phyloP scores from a whole-genome alignment of 495 filamentous ascomycete species.

The Xylaria palmicola region DNA sequence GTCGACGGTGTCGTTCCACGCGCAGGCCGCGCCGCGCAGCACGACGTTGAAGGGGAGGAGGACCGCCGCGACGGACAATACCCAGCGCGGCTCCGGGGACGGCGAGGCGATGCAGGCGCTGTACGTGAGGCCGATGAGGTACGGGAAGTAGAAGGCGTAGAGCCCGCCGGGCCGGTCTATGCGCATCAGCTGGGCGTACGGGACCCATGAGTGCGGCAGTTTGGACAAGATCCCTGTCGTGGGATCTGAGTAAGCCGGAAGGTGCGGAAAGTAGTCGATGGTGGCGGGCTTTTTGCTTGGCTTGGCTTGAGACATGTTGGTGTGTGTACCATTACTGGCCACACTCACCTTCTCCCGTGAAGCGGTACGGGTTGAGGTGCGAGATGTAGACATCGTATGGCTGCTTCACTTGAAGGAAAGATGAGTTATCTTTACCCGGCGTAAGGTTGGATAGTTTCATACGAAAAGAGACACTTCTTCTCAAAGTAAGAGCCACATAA shows the following conservation, averaged over 20 bases:
- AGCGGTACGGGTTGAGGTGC: background rate
- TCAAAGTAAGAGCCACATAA: too few relatives aligned
- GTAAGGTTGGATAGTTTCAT: too few relatives aligned
- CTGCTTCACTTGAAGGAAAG: background rate
- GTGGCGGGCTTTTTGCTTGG: background rate
- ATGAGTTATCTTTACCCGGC: too few relatives aligned
- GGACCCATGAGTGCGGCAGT: constrained; percentile 24
- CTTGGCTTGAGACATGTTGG: background rate
- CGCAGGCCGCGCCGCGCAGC: constrained; percentile 29
- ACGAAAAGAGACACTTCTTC: too few relatives aligned
- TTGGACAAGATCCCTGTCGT: constrained; percentile 17
- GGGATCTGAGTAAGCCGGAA: constrained; percentile 8
- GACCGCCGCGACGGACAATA: background rate
- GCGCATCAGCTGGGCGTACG: constrained; percentile 29
- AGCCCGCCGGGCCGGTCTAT: constrained; percentile 23
- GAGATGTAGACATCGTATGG: background rate
- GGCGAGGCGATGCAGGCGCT: constrained; percentile 16
- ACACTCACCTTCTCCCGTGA: background rate
- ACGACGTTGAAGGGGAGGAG: constrained; percentile 24
- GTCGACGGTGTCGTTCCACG: constrained; percentile 50
- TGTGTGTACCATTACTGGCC: background rate
- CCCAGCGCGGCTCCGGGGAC: background rate
- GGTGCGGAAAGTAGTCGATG: constrained; percentile 20
- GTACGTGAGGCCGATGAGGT: constrained; percentile 24
- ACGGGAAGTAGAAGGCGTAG: constrained; percentile 26